These are phyloP conservation scores for Xylaria grammica DNA, from an alignment of 495 filamentous ascomycete species.

Conservation along the genomic window DNA sequence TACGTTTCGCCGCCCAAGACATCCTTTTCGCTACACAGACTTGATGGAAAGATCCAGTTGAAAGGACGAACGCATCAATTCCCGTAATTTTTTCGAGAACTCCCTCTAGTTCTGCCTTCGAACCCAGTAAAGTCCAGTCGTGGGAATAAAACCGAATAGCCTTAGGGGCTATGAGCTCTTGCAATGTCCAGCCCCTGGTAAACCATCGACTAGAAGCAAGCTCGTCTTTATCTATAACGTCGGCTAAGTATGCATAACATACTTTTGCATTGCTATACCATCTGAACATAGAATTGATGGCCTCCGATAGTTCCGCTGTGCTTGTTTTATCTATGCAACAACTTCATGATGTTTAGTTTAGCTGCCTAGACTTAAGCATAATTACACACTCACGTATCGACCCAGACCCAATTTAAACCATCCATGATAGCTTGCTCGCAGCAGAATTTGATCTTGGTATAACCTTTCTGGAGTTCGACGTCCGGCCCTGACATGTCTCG, in stretches of 20 bases:
- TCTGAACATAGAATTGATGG: conserved; percentile 26
- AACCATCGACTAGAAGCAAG: conserved; percentile 42
- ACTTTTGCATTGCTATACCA: conserved; percentile 35
- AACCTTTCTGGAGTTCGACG: conserved; percentile 24
- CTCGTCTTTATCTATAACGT: conserved; percentile 23
- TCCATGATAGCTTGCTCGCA: conserved; percentile 29
- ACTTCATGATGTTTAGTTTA: background rate
- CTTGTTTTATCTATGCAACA: conserved; percentile 42
- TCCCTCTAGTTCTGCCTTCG: conserved; percentile 19
- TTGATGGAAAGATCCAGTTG: background rate
- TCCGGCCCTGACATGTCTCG: conserved; percentile 28
- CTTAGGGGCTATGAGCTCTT: conserved; percentile 45
- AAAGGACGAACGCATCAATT: conserved; percentile 26
- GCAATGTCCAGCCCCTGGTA: conserved; percentile 48
- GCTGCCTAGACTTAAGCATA: background rate
- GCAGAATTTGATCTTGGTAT: conserved; percentile 31
- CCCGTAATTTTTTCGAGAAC: conserved; percentile 30
- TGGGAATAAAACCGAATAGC: conserved; percentile 38
- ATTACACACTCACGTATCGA: conserved; percentile 30
- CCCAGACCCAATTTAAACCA: conserved; percentile 34
- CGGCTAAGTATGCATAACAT: conserved; percentile 39
- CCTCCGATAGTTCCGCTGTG: conserved; percentile 35
- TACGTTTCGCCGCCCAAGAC: conserved; percentile 26
- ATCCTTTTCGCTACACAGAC: conserved; percentile 21
- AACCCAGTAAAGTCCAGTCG: conserved; percentile 37